Evolutionary conservation across 2,329 filamentous ascomycete species (phyloP), one percentile per base, ranked within the genome.

Genomic region (Cordyceps farinosa): DNA sequence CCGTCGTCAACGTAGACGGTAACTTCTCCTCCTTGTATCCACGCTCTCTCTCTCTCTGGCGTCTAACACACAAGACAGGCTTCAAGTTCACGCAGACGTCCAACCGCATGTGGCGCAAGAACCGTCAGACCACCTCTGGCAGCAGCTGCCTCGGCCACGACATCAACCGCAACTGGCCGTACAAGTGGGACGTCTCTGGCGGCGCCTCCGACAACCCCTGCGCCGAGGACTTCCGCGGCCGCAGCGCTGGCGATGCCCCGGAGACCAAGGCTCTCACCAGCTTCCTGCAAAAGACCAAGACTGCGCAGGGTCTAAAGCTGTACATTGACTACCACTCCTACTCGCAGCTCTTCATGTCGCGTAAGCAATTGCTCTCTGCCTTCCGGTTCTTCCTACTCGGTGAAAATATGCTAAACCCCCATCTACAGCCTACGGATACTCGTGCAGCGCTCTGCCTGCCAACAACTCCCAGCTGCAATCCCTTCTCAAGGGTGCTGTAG

Each of bases 251-350:
- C 17, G 79, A 83, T 62, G 77, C 81, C 0, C 79, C 82, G 5
- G 85, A 87, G 73, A 84, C 77, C 66, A 75, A 76, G 64, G 80
- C 75, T 0, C 75, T 89, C 9, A 77, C 72, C 5, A 68, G 67
- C 45, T 77, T 73, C 67, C 67, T 76, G 32, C 67, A 71, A 55
- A 67, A 67, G 27, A 70, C 74, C 62, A 73, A 75, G 64, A 65
- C 69, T 9, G 62, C 67, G 3, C 78, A 82, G 65, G 83, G 84
- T 1, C 75, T 89, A 47, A 82, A 84, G 68, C 77, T 87, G 2
- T 90, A 83, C 73, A 83, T 89, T 66, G 87, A 90, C 73, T 85
- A 83, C 70, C 87, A 90, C 74, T 80, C 84, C 0, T 90, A 87
- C 74, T 82, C 80, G 11, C 86, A 89, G 62, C 76, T 84, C 38